Percentiles rank a stretch among this genome's conserved stretches.
Evolutionary conservation across 2,329 filamentous ascomycete species (phyloP).

Genomic region (Paecilomyces variotii): DNA sequence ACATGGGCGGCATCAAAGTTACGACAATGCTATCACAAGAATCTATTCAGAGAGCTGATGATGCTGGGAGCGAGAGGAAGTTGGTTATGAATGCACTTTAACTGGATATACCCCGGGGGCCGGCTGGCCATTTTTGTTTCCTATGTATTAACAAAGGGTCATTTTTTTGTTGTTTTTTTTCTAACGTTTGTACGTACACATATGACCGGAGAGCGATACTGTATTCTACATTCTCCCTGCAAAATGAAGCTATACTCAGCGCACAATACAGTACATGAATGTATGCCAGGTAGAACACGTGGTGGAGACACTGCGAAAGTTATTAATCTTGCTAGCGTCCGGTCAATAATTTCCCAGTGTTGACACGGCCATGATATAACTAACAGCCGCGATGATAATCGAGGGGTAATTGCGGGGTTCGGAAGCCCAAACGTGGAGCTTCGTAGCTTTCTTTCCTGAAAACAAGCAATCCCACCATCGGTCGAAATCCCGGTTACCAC

Average conservation of each 20-base stretch:
- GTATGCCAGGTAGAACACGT: background rate
- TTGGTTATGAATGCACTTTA: background rate
- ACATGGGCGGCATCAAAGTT: background rate
- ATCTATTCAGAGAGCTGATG: background rate
- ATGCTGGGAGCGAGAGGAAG: background rate
- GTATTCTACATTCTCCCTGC: background rate
- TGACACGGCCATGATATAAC: background rate
- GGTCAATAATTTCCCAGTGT: background rate
- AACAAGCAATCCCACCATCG: background rate
- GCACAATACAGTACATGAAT: background rate
- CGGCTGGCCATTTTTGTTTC: background rate
- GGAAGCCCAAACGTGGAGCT: background rate
- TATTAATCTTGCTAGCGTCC: background rate
- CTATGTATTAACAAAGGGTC: background rate
- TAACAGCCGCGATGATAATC: background rate
- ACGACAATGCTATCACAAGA: conserved; percentile 1
- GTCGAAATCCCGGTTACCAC: background rate
- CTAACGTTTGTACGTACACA: background rate
- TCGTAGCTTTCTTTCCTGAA: background rate
- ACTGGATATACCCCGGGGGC: background rate
- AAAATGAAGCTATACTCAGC: background rate
- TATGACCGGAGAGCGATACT: background rate
- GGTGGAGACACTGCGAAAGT: no score
- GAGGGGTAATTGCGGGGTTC: background rate
- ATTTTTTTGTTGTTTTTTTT: background rate